Conservation (phyloP, 768 basidiomycete species). For the Pisolithus microcarpus region DNA sequence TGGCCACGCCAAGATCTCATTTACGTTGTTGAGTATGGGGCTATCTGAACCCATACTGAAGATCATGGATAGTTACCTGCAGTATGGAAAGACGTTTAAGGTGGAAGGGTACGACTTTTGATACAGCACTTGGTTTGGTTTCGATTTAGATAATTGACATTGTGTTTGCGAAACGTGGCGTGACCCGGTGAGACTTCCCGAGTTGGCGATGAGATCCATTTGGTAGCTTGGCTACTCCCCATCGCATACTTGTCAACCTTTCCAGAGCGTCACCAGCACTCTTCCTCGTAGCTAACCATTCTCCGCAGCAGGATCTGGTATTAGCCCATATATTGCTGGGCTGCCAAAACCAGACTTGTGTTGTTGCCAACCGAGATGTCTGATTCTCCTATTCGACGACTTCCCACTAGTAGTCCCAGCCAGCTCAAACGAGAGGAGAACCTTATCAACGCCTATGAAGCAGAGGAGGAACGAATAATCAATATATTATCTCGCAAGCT, state of each 20-base stretch:
- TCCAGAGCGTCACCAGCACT: neutral
- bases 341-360: neutral
- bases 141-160: neutral
- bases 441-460: constrained; percentile 83
- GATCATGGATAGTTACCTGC: constrained; percentile 88
- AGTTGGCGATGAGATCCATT: neutral
- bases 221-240: neutral
- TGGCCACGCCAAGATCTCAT: constrained; percentile 90
- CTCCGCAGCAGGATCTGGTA: neutral
- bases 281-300: neutral
- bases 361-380: constrained; percentile 14
- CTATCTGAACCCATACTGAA: constrained; percentile 84
- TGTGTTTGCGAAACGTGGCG: neutral
- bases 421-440: constrained; percentile 52
- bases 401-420: constrained; percentile 49
- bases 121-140: constrained; percentile 5
- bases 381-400: constrained; percentile 47
- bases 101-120: constrained; percentile 82
- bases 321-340: neutral
- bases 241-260: neutral
- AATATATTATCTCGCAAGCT: constrained; percentile 77
- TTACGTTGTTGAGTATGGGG: constrained; percentile 90
- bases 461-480: constrained; percentile 84
- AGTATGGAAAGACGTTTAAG: constrained; percentile 82
- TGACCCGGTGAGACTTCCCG: constrained; percentile 1